Base-by-base conservation (phyloP, 805 yeast genomes). In the Ogataea polymorpha region DNA sequence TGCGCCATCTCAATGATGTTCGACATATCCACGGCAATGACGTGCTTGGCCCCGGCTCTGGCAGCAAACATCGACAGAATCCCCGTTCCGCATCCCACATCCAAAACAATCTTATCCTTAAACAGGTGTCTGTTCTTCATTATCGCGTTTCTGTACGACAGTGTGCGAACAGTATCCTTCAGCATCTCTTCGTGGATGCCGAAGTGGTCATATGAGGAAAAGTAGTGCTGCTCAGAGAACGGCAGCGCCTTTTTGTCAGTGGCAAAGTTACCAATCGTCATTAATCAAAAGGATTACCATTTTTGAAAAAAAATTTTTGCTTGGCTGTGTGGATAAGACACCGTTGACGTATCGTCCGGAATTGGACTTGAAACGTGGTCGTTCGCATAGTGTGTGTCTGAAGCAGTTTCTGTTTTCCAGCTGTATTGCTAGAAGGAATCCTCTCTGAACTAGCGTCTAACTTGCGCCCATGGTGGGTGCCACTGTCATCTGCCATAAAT, bases 1-100 rank as follows among this genome's bases (percentile, higher is more conserved):
- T 78, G 79, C n/a, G 99, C 99, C 89, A 88, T 89, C 49, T 82
- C 95, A 54, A 95, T 93, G 63, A 93, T 93, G 62, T 86, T 86
- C 17, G 96, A 88, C 90, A 90, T 89, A 67, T 93, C 99, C 41
- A 93, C 97, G 35, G 96, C 96, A 64, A 89, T 84, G 39, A 93
- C 99, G 61, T 89, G 97, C 64, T 89, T 88, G 49, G 99, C 99
- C 51, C 99, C 99, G n/a, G 97, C 95, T 60, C 82, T 83, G 37
- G 91, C 96, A 13, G 98, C 98, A 72, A 93, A 93, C 96, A 93
- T 87, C 18, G 97, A 90, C 48, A 93, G 70, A 52, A 93, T 89
- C 54, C 99, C 99, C 15, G 99, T 93, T 53, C 99, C 99, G 66
- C 99, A 95, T 36, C 99, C 99, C 43, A 93, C 99, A 67, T 93